Percentiles rank a stretch among this genome's conserved stretches.
Evolutionary conservation across 306 rosid genomes (phyloP).

Genomic region (Fagus crenata): DNA sequence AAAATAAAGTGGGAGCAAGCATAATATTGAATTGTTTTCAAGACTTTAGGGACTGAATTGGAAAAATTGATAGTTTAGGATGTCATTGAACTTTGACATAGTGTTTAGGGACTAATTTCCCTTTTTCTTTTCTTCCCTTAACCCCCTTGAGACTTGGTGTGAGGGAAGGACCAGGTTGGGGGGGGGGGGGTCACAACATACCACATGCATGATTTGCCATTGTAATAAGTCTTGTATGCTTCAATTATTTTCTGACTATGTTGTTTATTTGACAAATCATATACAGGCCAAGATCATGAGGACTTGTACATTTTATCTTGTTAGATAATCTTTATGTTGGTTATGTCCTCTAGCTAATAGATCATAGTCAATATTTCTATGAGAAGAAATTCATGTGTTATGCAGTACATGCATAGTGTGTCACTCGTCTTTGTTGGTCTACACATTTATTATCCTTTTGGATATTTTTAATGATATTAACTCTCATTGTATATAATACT

Average conservation of each 20-base stretch:
- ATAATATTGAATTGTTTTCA: too few relatives aligned
- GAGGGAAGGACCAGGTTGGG: too few relatives aligned
- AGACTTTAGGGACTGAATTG: too few relatives aligned
- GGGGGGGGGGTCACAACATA: neutral
- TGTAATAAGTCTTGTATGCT: conserved; percentile 3
- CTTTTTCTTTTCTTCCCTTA: neutral
- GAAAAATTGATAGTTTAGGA: too few relatives aligned
- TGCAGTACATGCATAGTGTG: neutral
- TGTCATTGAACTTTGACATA: too few relatives aligned
- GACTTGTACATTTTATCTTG: neutral
- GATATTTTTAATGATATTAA: neutral
- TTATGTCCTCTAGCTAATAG: neutral
- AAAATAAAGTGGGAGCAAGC: too few relatives aligned
- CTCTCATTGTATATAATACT: neutral
- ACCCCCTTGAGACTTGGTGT: neutral
- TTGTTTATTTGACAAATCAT: conserved; percentile 12
- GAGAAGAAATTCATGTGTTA: neutral
- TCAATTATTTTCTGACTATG: neutral
- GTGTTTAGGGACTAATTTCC: too few relatives aligned
- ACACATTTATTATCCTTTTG: neutral
- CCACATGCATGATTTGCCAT: neutral
- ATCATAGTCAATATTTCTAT: neutral
- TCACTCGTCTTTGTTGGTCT: neutral
- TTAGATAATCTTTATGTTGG: neutral
- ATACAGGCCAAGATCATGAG: neutral